Evolutionary conservation across 176 grass and related monocot genomes (phyloP).

Genomic region (Echinochloa phyllopogon): DNA sequence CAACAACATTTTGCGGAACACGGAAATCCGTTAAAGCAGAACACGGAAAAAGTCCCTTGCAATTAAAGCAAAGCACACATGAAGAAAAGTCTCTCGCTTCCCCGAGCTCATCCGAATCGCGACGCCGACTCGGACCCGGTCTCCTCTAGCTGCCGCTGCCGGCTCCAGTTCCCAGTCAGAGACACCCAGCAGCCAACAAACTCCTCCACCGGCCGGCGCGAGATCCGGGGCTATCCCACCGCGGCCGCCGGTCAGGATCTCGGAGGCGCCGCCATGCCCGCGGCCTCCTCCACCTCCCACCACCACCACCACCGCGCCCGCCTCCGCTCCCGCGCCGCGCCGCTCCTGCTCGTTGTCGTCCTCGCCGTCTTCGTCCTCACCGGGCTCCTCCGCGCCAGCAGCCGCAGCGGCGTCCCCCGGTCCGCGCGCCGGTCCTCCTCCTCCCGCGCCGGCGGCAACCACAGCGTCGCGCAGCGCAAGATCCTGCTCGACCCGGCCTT

Average conservation of each 20-base stretch:
- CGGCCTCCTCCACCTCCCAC: not conserved
- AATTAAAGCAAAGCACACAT: not conserved
- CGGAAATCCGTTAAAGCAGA: not conserved
- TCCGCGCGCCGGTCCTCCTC: not conserved
- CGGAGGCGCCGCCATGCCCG: constrained; percentile 33
- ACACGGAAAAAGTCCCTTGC: not conserved
- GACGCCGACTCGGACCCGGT: constrained; percentile 11
- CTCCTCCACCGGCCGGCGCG: constrained; percentile 28
- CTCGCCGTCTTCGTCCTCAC: constrained; percentile 63
- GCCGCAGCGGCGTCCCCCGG: constrained; percentile 33
- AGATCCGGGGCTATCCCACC: constrained; percentile 41
- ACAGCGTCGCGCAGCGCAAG: constrained; percentile 38
- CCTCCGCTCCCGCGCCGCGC: constrained; percentile 52
- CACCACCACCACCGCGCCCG: constrained; percentile 39
- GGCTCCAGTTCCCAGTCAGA: not conserved
- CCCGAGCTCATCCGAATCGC: constrained; percentile 15
- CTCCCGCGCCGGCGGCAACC: constrained; percentile 13
- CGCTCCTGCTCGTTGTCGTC: constrained; percentile 53
- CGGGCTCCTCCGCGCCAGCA: constrained; percentile 57
- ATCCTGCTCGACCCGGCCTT: constrained; percentile 63
- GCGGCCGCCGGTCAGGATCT: constrained; percentile 23
- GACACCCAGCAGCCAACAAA: constrained; percentile 34
- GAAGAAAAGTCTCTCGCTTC: not conserved
- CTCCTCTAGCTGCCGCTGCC: not conserved
- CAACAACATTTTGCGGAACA: not conserved